phyloP scores from a whole-genome alignment of 345 rosid genomes.

The Populus alba region DNA sequence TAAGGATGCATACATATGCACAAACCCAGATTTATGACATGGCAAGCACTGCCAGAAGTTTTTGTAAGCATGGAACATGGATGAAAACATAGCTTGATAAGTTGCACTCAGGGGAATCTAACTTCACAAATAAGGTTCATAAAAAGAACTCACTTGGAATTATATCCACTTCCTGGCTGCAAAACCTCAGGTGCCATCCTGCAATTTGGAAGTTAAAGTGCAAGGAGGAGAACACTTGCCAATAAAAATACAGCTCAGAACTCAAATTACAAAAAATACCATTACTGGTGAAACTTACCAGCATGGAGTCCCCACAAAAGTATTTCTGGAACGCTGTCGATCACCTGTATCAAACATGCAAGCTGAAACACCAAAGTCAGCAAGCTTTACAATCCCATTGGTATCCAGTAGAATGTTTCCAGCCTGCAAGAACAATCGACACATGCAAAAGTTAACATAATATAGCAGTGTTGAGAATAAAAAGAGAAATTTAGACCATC shows the following conservation, averaged over 20 bases:
- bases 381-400: slow-evolving; percentile 83
- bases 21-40: not conserved
- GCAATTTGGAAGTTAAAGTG: slow-evolving; percentile 26
- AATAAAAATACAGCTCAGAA: not conserved
- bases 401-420: slow-evolving; percentile 91
- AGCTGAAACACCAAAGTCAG: slow-evolving; percentile 98
- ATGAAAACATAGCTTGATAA: not conserved
- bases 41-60: not conserved
- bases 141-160: slow-evolving; percentile 77
- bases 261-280: not conserved
- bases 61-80: not conserved
- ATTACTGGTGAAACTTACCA: slow-evolving; percentile 47
- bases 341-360: slow-evolving; percentile 98
- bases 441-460: slow-evolving; percentile 4
- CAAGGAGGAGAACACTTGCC: not conserved
- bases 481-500: not conserved
- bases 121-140: not conserved
- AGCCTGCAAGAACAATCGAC: slow-evolving; percentile 52
- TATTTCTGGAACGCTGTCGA: slow-evolving; percentile 91
- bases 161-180: slow-evolving; percentile 97
- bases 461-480: not conserved
- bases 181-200: slow-evolving; percentile 99
- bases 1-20: not conserved
- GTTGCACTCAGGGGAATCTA: not conserved
- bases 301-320: slow-evolving; percentile 99